Evolutionary conservation across 2,329 filamentous ascomycete genomes (phyloP), one percentile per base, ranked within the genome.

Genomic region (Cryoendolithus antarcticus): DNA sequence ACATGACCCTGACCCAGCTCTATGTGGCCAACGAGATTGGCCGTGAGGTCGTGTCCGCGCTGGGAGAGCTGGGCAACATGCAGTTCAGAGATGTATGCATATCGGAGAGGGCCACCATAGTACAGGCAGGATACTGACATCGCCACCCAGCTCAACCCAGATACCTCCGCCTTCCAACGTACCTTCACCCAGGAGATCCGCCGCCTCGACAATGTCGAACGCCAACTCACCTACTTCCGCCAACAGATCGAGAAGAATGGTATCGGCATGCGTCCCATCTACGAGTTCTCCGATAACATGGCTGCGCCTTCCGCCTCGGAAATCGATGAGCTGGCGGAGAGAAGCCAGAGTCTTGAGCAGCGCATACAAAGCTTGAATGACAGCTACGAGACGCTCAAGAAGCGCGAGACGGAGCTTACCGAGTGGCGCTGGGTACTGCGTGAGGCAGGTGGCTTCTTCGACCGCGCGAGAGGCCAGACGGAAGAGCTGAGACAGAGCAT

Each of bases 1-100:
- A 95, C 66, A 98, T 98, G 91, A 95, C 86, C 74, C 82, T 98
- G 81, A 93, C 93, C 59, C 91, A 98, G 79, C 82, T 98, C 58
- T 98, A 96, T 68, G 93, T 98, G 57, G 86, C 91, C 58, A 96
- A 95, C 62, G 91, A 98, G 72, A 96, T 98, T 54, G 89, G 91
- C 54, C 80, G 91, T 60, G 93, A 98, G 70, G 89, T 95, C 55
- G 88, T 96, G 48, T 94, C 88, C 59, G 89, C 89, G 41, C 72
- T 98, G 49, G 91, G 91, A 59, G 91, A 98, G 74, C 76, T 98
- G 57, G 91, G 91, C 42, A 75, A 91, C 56, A 88, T 96, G 62
- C 88, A 96, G 65, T 98, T 98, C 61, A 77, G 91, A 66, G 91
- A 98, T 74, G 89, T 96, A 72, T 61, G 82, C 24, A 34, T 35